Conservation (phyloP, 1,284 basidiomycete species). For the Pseudozyma hubeiensis region DNA sequence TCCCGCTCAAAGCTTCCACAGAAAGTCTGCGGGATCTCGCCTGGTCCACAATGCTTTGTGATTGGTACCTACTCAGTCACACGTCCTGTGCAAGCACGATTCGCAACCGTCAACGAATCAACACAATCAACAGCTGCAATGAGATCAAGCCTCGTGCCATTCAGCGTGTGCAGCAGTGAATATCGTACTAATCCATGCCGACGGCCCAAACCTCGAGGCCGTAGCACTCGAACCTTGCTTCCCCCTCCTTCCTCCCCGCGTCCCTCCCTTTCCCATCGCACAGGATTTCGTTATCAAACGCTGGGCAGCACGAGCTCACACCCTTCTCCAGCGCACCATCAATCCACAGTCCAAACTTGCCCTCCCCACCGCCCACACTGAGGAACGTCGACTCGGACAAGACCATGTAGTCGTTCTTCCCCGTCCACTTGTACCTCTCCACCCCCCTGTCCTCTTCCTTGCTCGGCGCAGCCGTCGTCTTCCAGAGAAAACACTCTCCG, state of each 20-base stretch:
- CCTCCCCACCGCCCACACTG: conserved; percentile 63
- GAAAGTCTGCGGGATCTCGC: not conserved
- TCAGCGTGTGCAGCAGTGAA: too few species aligned
- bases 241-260: conserved; percentile 71
- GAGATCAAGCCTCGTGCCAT: not conserved
- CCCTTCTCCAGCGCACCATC: conserved; percentile 85
- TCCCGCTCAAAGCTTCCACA: not conserved
- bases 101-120: too few species aligned
- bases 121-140: not conserved
- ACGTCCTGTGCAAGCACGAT: too few species aligned
- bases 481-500: conserved; percentile 61
- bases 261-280: conserved; percentile 70
- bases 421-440: conserved; percentile 86
- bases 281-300: conserved; percentile 87
- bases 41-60: too few species aligned
- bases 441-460: conserved; percentile 38
- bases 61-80: too few species aligned
- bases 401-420: conserved; percentile 88
- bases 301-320: conserved; percentile 83
- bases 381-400: conserved; percentile 75
- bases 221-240: conserved; percentile 81
- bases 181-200: conserved; percentile 71
- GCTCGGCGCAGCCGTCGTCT: conserved; percentile 67
- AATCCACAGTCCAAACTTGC: conserved; percentile 80
- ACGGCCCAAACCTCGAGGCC: conserved; percentile 84